Base-by-base conservation (phyloP, 139 green algal genomes). In the Chlorella sp. region DNA sequence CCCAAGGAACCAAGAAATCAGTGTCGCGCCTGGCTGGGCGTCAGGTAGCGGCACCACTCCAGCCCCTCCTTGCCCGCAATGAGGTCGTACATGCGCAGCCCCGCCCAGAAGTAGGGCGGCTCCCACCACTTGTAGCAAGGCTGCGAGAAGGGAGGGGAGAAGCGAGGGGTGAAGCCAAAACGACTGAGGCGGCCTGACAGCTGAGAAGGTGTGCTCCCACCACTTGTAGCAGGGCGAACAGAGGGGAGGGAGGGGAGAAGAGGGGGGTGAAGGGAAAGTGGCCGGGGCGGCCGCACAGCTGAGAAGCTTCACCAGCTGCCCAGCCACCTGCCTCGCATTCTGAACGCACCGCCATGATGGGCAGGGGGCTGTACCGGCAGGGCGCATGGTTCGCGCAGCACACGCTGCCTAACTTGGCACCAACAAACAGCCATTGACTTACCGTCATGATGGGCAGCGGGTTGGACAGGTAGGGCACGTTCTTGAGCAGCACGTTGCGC, bases 81-180 rank as follows among this genome's bases (percentile, higher is more conserved):
- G 30, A 98, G 43, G 86, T 99, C 97, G 83, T 99, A 99, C n/a
- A 90, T 72, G 90, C 98, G 97, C 56, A 98, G 88, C 3, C 96
- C 96, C 11, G 91, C 86, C 96, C 96, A 99, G 87, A 97, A 99
- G 89, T 98, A 99, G 14, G 97, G 97, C 74, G 98, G 90, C 93
- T 99, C 97, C 95, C 93, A 98, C 96, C 95, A 98, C 69, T 94
- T 89, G 93, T 99, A 99, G 92, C 97, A 99, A n/a, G 97, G 97
- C 93, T 95, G 90, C 41, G n/a, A n/a, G n/a, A n/a, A n/a, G n/a
- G n/a, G n/a, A n/a, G n/a, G n/a, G n/a, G n/a, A n/a, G n/a, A n/a
- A n/a, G n/a, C n/a, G n/a, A n/a, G n/a, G n/a, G n/a, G n/a, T n/a
- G n/a, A n/a, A 32, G 74, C 8, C 1, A 79, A 54, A 17, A 54